phyloP scores from a whole-genome alignment of 169 alveolate genomes.

The Plasmodium inui region DNA sequence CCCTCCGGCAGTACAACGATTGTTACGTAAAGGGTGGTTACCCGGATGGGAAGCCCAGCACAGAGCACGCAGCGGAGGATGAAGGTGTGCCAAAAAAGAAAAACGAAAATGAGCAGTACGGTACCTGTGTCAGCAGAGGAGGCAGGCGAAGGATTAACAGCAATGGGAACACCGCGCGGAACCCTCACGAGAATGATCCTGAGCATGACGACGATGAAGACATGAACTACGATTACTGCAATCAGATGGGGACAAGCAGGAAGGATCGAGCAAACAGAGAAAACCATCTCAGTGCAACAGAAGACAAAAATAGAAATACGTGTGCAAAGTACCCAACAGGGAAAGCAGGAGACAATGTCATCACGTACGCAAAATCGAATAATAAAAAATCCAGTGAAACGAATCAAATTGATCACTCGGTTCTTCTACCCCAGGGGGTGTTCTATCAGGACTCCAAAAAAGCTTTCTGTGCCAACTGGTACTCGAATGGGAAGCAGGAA shows the following conservation, averaged over 20 bases:
- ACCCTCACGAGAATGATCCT: neutral
- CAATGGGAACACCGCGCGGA: neutral
- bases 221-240: neutral
- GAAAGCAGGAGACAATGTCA: slow-evolving; percentile 5
- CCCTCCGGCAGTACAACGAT: neutral
- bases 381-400: slow-evolving; percentile 19
- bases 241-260: neutral
- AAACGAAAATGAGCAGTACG: neutral
- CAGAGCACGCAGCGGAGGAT: neutral
- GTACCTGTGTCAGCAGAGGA: neutral
- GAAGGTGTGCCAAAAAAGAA: neutral
- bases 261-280: neutral
- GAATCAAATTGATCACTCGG: slow-evolving; percentile 22
- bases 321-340: neutral
- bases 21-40: neutral
- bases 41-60: neutral
- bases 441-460: slow-evolving; percentile 75
- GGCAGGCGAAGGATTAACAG: neutral
- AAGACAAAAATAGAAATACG: neutral
- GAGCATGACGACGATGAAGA: neutral
- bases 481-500: slow-evolving; percentile 86
- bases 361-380: slow-evolving; percentile 50
- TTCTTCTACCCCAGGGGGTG: slow-evolving; percentile 73
- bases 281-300: neutral
- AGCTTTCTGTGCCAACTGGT: slow-evolving; percentile 85